These are phyloP conservation scores for Ogataea polymorpha DNA, from an alignment of 805 yeast genomes.

Conservation along the genomic window DNA sequence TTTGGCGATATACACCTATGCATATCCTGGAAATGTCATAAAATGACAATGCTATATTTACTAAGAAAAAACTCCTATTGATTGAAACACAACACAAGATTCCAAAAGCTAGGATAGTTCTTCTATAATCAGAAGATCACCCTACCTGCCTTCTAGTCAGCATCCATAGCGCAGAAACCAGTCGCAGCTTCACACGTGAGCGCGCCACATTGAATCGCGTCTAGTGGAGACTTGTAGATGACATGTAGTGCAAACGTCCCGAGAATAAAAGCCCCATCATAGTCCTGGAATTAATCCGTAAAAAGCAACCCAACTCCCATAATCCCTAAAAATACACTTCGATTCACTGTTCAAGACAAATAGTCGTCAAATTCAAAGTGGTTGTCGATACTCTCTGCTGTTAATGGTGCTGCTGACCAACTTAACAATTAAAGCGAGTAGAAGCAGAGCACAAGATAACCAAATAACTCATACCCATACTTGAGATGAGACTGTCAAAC, in stretches of 20 bases:
- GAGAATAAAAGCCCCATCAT: neutral
- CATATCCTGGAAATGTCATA: neutral
- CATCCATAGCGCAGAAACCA: conserved; percentile 24
- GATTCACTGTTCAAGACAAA: conserved; percentile 11
- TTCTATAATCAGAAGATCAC: too few species aligned
- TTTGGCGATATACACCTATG: conserved; percentile 3
- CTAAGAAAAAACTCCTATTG: neutral
- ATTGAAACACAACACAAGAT: neutral
- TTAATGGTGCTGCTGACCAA: conserved; percentile 41
- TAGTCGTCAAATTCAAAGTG: conserved; percentile 35
- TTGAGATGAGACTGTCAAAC: conserved; percentile 14
- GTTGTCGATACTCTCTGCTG: conserved; percentile 26
- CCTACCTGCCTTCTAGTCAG: neutral
- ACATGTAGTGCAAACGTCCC: neutral
- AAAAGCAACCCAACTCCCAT: conserved; percentile 6
- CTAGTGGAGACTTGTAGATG: conserved; percentile 7
- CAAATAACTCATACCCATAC: conserved; percentile 1
- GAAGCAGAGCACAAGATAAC: conserved; percentile 1
- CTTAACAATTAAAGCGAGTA: conserved; percentile 6
- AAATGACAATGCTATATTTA: conserved; percentile 1
- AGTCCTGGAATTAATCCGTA: neutral
- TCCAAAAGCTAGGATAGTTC: too few species aligned
- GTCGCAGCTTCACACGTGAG: conserved; percentile 22
- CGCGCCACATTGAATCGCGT: conserved; percentile 34
- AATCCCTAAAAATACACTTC: conserved; percentile 5